These are phyloP conservation scores for Claviceps maximensis DNA, from an alignment of 2,329 filamentous ascomycete genomes.

Conservation along the genomic window DNA sequence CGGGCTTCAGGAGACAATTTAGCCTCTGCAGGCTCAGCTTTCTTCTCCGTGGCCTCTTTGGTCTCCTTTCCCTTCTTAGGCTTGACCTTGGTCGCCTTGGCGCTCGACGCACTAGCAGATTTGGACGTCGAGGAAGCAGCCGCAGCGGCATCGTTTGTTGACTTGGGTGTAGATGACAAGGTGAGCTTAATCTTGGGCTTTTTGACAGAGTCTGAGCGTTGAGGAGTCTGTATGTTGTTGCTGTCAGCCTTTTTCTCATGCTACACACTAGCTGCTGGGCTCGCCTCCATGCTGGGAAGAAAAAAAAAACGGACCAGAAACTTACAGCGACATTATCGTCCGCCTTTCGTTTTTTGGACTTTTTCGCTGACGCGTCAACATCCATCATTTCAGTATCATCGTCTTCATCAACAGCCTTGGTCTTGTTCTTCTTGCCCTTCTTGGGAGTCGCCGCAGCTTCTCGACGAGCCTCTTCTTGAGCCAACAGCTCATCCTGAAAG, in stretches of 20 bases:
- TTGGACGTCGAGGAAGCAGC: constrained; percentile 26
- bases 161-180: constrained; percentile 54
- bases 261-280: no score
- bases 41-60: constrained; percentile 43
- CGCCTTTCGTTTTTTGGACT: constrained; percentile 69
- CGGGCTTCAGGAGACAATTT: constrained; percentile 46
- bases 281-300: no score
- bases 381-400: constrained; percentile 51
- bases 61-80: constrained; percentile 46
- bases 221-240: constrained; percentile 32
- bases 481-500: constrained; percentile 51
- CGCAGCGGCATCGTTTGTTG: constrained; percentile 45
- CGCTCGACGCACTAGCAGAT: constrained; percentile 38
- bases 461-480: constrained; percentile 35
- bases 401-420: constrained; percentile 39
- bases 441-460: constrained; percentile 28
- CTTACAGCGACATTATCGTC: constrained; percentile 52
- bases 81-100: constrained; percentile 42
- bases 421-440: constrained; percentile 32
- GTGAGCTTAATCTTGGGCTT: constrained; percentile 56
- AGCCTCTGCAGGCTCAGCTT: constrained; percentile 41
- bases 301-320: not conserved
- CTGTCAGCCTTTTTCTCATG: not conserved
- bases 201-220: constrained; percentile 49
- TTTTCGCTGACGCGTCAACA: constrained; percentile 49